A percentile compares a stretch with the other conserved stretches of the same genome.
Evolutionary conservation across 148 eudicot species (phyloP).

Genomic region (Dianthus caryophyllus): DNA sequence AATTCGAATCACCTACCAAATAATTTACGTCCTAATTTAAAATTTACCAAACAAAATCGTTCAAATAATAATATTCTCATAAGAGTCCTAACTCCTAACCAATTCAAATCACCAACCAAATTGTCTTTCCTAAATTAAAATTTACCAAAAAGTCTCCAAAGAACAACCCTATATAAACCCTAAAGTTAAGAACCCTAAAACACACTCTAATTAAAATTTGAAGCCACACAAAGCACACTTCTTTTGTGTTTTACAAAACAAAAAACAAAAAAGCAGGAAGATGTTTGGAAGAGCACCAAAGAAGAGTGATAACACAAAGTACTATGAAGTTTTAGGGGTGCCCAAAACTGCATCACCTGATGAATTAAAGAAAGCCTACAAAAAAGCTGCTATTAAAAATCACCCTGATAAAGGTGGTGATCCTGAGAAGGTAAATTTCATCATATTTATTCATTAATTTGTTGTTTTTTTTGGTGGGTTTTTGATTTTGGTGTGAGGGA

Average conservation of each 20-base stretch:
- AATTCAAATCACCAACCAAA: too few relatives aligned
- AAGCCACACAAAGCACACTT: too few relatives aligned
- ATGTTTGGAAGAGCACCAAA: constrained; percentile 67
- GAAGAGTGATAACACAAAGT: constrained; percentile 51
- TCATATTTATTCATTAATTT: not conserved
- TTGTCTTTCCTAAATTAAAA: too few relatives aligned
- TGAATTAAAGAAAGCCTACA: constrained; percentile 62
- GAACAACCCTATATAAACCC: too few relatives aligned
- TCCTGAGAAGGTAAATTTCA: constrained; percentile 45
- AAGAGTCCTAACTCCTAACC: too few relatives aligned
- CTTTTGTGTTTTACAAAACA: not conserved
- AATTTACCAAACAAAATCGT: too few relatives aligned
- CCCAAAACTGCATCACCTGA: constrained; percentile 43
- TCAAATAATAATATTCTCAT: too few relatives aligned
- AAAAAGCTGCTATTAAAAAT: constrained; percentile 60
- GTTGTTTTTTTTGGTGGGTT: not conserved
- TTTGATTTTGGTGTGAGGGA: not conserved
- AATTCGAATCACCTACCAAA: too few relatives aligned
- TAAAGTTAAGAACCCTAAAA: too few relatives aligned
- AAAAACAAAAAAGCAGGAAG: not conserved
- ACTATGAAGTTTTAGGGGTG: constrained; percentile 51
- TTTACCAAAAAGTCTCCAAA: too few relatives aligned
- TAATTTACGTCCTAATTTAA: too few relatives aligned
- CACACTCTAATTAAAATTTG: too few relatives aligned
- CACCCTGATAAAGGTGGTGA: constrained; percentile 81